Evolutionary conservation across 2,329 filamentous ascomycete species (phyloP), one percentile per base, ranked within the genome.

Genomic region (Fusarium chlamydosporum): DNA sequence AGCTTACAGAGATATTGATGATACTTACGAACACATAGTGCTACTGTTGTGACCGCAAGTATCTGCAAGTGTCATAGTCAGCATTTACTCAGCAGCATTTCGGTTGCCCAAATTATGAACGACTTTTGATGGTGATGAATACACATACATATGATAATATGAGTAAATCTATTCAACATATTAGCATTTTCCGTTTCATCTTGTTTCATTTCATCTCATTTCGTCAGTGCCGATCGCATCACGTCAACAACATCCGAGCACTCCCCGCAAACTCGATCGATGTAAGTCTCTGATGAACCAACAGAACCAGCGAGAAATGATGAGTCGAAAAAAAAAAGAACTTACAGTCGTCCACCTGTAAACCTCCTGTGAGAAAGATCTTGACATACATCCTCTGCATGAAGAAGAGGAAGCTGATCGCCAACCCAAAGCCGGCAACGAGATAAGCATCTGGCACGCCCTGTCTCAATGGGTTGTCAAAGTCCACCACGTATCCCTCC

Each of bases 401-500:
- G 40, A 76, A 65, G 26, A 74, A 72, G 6, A 73, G 34, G 11
- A 73, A 42, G 13, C 62, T 60, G n/a, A 75, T 31, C 0, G 63
- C 55, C 38, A 65, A 65, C 6, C 73, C 69, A 33, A 75, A 64
- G 5, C 54, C 66, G 3, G 66, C 53, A 9, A 74, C 55, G 7
- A 61, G 65, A 58, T 76, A 76, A n/a, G 62, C 59, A n/a, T 65
- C 61, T 5, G 63, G 31, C 15, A 72, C 72, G 15, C 60, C 68
- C 20, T 74, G 70, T 13, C 68, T 67, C 37, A 70, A 69, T 3
- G 78, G 78, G 40, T 79, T 67, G 3, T 75, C 74, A 42, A 80
- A 78, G 48, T 80, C 68, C 26, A 79, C 75, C 10, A 72, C 70
- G 54, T 79, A 80, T 33, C 69, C 77, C 8, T 68, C 60, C 5